A percentile compares a stretch with the other conserved stretches of the same genome.
Conservation (phyloP, 768 basidiomycete species). For the Filobasidium wieringae region DNA sequence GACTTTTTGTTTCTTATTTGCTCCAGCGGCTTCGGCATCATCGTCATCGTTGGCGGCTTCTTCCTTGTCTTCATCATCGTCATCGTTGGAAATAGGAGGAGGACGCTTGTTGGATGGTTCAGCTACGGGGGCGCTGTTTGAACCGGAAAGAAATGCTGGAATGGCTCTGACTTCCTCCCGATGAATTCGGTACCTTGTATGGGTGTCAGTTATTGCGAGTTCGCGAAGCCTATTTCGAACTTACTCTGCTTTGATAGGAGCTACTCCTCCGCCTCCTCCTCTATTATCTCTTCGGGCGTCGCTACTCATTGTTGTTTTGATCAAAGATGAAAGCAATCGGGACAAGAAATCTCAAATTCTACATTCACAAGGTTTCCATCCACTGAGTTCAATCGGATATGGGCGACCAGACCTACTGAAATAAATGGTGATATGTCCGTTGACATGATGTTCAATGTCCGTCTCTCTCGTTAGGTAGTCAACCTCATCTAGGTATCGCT, state of each 20-base stretch:
- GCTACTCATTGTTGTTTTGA: too few relatives aligned
- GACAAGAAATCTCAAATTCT: too few relatives aligned
- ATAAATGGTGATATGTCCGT: too few relatives aligned
- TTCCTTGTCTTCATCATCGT: neutral
- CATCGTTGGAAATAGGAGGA: neutral
- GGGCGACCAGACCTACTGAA: too few relatives aligned
- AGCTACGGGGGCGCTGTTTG: conserved; percentile 23
- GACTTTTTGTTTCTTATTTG: conserved; percentile 20
- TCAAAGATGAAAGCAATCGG: too few relatives aligned
- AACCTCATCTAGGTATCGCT: too few relatives aligned
- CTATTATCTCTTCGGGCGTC: too few relatives aligned
- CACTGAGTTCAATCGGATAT: too few relatives aligned
- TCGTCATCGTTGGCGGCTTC: neutral
- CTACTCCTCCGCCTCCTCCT: conserved; percentile 23
- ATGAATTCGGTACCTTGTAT: neutral
- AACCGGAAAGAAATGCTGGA: conserved; percentile 7
- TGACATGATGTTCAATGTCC: too few relatives aligned
- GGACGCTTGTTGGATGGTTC: conserved; percentile 20
- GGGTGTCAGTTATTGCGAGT: neutral
- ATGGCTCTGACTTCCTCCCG: neutral
- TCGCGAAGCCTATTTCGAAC: neutral
- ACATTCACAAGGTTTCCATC: too few relatives aligned
- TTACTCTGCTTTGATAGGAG: conserved; percentile 35
- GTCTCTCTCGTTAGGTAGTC: too few relatives aligned
- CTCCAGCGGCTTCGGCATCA: conserved; percentile 16